Percentiles rank a stretch among this genome's conserved stretches.
Evolutionary conservation across 176 grass and related monocot species (phyloP).

Genomic region (Hordeum vulgare): MorexV3_pseudomolecules_assembly NC_058518.1:36891081-36891580

Average conservation of each 20-base stretch:
- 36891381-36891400: slow-evolving; percentile 68
- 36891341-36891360: slow-evolving; percentile 85
- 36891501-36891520: slow-evolving; percentile 84
- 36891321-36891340: slow-evolving; percentile 77
- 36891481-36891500: slow-evolving; percentile 68
- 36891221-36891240: slow-evolving; percentile 73
- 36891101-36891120: slow-evolving; percentile 68
- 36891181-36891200: slow-evolving; percentile 70
- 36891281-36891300: slow-evolving; percentile 50
- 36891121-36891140: slow-evolving; percentile 72
- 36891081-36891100: slow-evolving; percentile 78
- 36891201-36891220: slow-evolving; percentile 83
- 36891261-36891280: slow-evolving; percentile 61
- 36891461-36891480: slow-evolving; percentile 89
- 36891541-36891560: slow-evolving; percentile 64
- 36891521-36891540: slow-evolving; percentile 76
- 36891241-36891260: slow-evolving; percentile 73
- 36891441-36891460: slow-evolving; percentile 66
- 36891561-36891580: slow-evolving; percentile 64
- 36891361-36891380: slow-evolving; percentile 71
- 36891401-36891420: slow-evolving; percentile 66
- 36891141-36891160: slow-evolving; percentile 63
- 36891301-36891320: slow-evolving; percentile 44
- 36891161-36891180: slow-evolving; percentile 90
- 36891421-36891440: slow-evolving; percentile 64